A percentile compares a stretch with the other conserved stretches of the same genome.
These are phyloP conservation scores for Colletotrichum tofieldiae DNA, from an alignment of 2,329 filamentous ascomycete species.

Conservation along the genomic window DNA sequence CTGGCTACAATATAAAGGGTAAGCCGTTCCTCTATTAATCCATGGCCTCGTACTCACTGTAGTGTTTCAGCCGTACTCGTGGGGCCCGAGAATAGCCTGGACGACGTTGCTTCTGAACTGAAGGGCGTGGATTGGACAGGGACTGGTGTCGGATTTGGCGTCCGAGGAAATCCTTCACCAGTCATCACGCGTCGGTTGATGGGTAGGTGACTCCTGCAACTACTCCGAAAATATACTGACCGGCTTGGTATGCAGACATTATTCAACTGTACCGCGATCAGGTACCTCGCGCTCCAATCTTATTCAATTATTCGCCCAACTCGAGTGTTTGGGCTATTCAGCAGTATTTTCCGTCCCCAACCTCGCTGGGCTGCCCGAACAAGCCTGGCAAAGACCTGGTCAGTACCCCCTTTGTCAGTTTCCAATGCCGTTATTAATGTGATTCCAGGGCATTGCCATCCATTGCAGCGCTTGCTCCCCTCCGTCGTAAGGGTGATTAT, in stretches of 20 bases:
- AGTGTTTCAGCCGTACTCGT: constrained; percentile 23
- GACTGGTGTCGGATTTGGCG: constrained; percentile 35
- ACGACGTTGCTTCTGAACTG: constrained; percentile 16
- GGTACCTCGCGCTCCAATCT: constrained; percentile 25
- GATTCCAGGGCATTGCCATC: constrained; percentile 25
- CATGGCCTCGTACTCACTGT: neutral
- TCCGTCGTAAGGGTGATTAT: neutral
- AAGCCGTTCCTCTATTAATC: neutral
- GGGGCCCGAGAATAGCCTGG: constrained; percentile 28
- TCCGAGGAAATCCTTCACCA: constrained; percentile 32
- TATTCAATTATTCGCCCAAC: constrained; percentile 38
- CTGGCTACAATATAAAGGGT: constrained; percentile 40
- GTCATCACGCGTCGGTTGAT: constrained; percentile 31
- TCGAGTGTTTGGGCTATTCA: constrained; percentile 35
- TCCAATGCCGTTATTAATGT: neutral
- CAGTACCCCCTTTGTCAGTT: neutral
- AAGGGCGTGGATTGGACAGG: constrained; percentile 31
- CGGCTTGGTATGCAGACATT: neutral
- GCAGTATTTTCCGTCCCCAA: constrained; percentile 32
- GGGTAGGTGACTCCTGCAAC: neutral
- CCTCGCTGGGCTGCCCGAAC: constrained; percentile 10
- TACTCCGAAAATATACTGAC: neutral
- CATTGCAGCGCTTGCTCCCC: constrained; percentile 27
- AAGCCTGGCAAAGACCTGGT: constrained; percentile 26
- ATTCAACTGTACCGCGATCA: constrained; percentile 35